phyloP scores from a whole-genome alignment of 129 eudicot genomes.

The Centella asiatica region DNA sequence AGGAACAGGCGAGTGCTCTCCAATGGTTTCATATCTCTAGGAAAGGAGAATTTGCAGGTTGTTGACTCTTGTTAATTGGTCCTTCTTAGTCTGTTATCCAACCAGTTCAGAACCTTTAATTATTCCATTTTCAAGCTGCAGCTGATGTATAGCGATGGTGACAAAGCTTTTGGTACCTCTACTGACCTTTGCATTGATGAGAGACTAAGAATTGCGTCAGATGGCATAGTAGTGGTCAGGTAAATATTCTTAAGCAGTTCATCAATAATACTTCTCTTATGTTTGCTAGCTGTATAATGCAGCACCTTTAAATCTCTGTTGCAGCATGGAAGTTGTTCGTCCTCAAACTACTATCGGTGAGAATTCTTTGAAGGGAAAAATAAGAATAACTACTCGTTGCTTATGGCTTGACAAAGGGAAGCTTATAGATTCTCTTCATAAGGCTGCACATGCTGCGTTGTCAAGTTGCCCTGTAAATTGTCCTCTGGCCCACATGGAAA shows the following conservation, averaged over 20 bases:
- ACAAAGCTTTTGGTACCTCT: slow-evolving; percentile 96
- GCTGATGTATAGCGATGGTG: slow-evolving; percentile 99
- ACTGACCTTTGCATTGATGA: slow-evolving; percentile 88
- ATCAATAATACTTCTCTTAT: background rate
- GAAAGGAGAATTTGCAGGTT: slow-evolving; percentile 92
- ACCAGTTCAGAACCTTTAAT: slow-evolving; percentile 8
- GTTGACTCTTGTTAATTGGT: background rate
- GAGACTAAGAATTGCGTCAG: slow-evolving; percentile 83
- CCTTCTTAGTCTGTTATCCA: slow-evolving; percentile 1
- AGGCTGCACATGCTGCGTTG: slow-evolving; percentile 92
- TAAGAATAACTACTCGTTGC: slow-evolving; percentile 94
- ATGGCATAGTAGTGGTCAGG: slow-evolving; percentile 93
- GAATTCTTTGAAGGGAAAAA: slow-evolving; percentile 64
- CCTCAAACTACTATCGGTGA: slow-evolving; percentile 63
- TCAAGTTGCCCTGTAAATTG: slow-evolving; percentile 79
- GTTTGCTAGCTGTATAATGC: background rate
- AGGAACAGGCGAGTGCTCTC: slow-evolving; percentile 89
- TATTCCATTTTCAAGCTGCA: slow-evolving; percentile 22
- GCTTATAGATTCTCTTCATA: slow-evolving; percentile 87
- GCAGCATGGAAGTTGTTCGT: slow-evolving; percentile 91
- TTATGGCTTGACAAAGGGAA: slow-evolving; percentile 96
- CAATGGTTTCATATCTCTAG: slow-evolving; percentile 74
- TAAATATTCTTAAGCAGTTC: slow-evolving; percentile 18
- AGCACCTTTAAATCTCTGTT: slow-evolving; percentile 12
- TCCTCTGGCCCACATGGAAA: slow-evolving; percentile 86